Percentiles rank a stretch among this genome's conserved stretches.
Evolutionary conservation across 768 basidiomycete species (phyloP).

Genomic region (Rhizopogon vesiculosus): DNA sequence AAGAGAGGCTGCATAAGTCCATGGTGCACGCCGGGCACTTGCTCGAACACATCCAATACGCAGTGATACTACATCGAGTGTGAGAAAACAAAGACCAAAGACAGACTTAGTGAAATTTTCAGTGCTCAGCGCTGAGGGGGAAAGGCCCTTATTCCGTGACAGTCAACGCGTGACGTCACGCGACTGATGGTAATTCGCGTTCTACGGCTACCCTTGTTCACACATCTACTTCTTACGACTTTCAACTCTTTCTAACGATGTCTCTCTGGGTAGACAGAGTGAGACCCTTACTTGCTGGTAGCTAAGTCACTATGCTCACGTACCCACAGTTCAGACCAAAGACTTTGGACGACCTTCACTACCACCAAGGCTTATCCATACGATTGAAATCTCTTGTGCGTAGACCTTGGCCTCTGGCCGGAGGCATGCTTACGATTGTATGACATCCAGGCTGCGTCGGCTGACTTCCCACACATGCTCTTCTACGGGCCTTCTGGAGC

Average conservation of each 20-base stretch:
- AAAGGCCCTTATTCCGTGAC: background rate
- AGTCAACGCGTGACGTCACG: slow-evolving; percentile 29
- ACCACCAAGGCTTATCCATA: slow-evolving; percentile 76
- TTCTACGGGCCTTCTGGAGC: slow-evolving; percentile 98
- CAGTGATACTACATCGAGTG: too few relatives aligned
- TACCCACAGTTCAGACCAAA: slow-evolving; percentile 75
- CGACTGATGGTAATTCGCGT: slow-evolving; percentile 7
- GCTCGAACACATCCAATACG: too few relatives aligned
- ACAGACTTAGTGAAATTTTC: too few relatives aligned
- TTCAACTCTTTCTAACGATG: slow-evolving; percentile 30
- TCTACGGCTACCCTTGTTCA: background rate
- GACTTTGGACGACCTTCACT: slow-evolving; percentile 80
- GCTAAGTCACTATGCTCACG: slow-evolving; percentile 1
- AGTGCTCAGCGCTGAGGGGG: too few relatives aligned
- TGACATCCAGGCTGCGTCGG: slow-evolving; percentile 63
- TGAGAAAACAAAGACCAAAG: too few relatives aligned
- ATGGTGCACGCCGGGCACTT: too few relatives aligned
- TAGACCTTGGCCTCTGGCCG: background rate
- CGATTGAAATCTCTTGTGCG: slow-evolving; percentile 77
- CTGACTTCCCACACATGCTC: slow-evolving; percentile 96
- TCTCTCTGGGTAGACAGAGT: slow-evolving; percentile 65
- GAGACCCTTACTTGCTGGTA: background rate
- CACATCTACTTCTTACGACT: background rate
- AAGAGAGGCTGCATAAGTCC: too few relatives aligned
- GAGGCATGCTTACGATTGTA: background rate